phyloP scores from a whole-genome alignment of 108 stramenopile species.

The Licmophora abbreviata region DNA sequence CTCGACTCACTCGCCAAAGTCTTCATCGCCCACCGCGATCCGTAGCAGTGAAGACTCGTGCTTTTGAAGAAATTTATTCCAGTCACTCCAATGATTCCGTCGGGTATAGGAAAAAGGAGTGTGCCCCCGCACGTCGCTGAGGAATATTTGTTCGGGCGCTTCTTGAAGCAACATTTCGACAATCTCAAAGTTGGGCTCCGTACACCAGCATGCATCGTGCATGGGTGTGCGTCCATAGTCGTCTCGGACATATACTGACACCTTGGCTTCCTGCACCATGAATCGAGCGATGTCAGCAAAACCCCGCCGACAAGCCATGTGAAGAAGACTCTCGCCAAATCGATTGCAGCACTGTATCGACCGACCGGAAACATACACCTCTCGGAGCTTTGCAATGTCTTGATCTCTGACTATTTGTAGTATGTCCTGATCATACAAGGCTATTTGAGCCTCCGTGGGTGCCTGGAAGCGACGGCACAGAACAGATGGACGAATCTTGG shows the following conservation, averaged over 20 bases:
- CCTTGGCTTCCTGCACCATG: constrained; percentile 28
- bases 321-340: constrained; percentile 61
- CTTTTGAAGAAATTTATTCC: constrained; percentile 22
- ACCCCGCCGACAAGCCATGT: constrained; percentile 53
- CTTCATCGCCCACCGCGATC: too few relatives aligned
- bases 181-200: constrained; percentile 25
- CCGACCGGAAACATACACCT: constrained; percentile 18
- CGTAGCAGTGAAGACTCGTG: background rate
- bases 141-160: constrained; percentile 25
- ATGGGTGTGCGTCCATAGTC: constrained; percentile 53
- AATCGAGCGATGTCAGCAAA: constrained; percentile 24
- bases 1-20: too few relatives aligned
- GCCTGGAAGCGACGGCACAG: constrained; percentile 5
- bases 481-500: too few relatives aligned
- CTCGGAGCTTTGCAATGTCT: constrained; percentile 40
- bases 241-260: constrained; percentile 21
- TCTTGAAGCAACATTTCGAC: constrained; percentile 19
- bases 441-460: constrained; percentile 6
- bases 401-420: constrained; percentile 44
- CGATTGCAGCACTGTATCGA: constrained; percentile 39
- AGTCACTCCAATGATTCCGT: constrained; percentile 16
- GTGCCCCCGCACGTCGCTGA: constrained; percentile 30
- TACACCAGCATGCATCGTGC: constrained; percentile 62
- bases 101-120: constrained; percentile 34
- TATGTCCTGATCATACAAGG: constrained; percentile 27